phyloP scores from a whole-genome alignment of 2,329 filamentous ascomycete species.

The Blastomyces parvus region DNA sequence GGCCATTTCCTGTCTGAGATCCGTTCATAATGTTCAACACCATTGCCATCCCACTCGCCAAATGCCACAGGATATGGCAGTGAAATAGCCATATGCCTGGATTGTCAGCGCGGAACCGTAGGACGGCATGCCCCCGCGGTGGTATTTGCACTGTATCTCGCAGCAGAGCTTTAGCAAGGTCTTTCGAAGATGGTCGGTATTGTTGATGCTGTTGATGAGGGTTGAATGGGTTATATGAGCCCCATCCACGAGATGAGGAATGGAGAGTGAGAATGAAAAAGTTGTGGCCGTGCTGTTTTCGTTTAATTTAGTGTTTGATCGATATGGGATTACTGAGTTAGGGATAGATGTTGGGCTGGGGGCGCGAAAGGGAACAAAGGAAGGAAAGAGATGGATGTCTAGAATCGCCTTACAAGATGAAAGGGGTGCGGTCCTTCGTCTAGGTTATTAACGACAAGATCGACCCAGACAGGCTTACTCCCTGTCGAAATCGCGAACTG shows the following conservation, averaged over 20 bases:
- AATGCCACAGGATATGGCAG: conserved; percentile 54
- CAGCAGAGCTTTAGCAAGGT: conserved; percentile 13
- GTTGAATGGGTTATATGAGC: conserved; percentile 31
- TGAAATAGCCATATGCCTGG: conserved; percentile 50
- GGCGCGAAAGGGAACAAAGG: too few species aligned
- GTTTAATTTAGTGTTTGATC: not conserved
- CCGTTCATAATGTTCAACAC: conserved; percentile 26
- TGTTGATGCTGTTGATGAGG: conserved; percentile 7
- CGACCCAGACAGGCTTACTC: conserved; percentile 32
- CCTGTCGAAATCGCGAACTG: conserved; percentile 32
- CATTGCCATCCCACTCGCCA: conserved; percentile 38
- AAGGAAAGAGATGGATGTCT: not conserved
- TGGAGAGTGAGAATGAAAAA: conserved; percentile 27
- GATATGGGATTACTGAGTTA: not conserved
- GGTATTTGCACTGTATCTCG: conserved; percentile 27
- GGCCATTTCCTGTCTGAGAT: not conserved
- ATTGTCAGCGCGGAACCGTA: conserved; percentile 46
- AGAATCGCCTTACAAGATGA: conserved; percentile 33
- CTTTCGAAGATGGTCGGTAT: not conserved
- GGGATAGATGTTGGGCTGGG: not conserved
- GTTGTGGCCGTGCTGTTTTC: conserved; percentile 27
- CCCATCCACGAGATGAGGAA: conserved; percentile 27
- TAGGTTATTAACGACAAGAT: conserved; percentile 43
- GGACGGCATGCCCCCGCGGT: conserved; percentile 37
- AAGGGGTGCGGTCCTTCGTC: conserved; percentile 44